Evolutionary conservation across 768 basidiomycete species (phyloP), one percentile per base, ranked within the genome.

Genomic region (Boletus reticulatus): DNA sequence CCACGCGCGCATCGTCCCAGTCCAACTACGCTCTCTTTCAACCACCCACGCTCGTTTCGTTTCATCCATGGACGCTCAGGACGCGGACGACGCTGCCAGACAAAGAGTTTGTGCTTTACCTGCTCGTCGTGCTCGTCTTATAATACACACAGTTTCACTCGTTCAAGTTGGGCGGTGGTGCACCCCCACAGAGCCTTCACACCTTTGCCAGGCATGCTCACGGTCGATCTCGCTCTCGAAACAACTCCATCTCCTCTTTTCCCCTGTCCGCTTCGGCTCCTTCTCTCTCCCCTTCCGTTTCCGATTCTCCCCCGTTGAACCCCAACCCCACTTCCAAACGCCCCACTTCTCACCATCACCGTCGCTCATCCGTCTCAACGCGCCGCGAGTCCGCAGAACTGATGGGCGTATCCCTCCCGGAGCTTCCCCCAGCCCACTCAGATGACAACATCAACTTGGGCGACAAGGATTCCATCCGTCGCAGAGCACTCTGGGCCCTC

Each of bases 371-470:
- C 24, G 91, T 96, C 27, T 92, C 94, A 11, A 95, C 93, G 39
- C 86, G 92, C 57, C 82, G 80, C 61, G 94, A 96, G 75, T 94
- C 92, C 19, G 88, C 92, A 17, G 94, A 95, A 64, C 76, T 96
- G 66, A 94, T 96, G 89, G 91, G 92, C 27, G 81, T 91, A 13
- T 73, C 87, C 22, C 74, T 89, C 38, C 84, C 88, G 13, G 83
- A 85, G 57, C 78, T 91, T 24, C 83, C 84, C 6, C 63, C 80
- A 10, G 80, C 83, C 2, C 74, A 76, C 27, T 77, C 84, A 2
- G 86, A 91, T 32, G 85, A 88, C 67, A 84, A 84, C 62, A 73
- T 88, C 63, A 85, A 83, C 59, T 63, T 86, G 24, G 85, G 83
- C 31, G 87, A 89, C 62, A 85, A 82, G 72, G 88, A 90, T 61